Conservation (phyloP, 768 basidiomycete species). For the Chiua virens region DNA sequence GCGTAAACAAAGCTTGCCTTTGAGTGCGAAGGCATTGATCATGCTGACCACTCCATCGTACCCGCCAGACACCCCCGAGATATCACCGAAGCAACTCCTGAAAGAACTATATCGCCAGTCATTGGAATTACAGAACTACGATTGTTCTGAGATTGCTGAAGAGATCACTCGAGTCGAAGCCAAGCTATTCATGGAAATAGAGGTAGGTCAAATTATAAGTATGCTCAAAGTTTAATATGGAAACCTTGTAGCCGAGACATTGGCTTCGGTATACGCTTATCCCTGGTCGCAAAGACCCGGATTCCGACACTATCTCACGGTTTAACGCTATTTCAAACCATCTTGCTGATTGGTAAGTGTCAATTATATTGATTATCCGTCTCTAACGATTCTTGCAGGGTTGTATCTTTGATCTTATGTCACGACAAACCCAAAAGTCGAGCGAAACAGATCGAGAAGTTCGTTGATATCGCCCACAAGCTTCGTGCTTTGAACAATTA, state of each 20-base stretch:
- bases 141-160: conserved; percentile 72
- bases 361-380: background rate
- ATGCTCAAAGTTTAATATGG: background rate
- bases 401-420: conserved; percentile 85
- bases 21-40: conserved; percentile 46
- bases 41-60: conserved; percentile 32
- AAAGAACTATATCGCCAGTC: conserved; percentile 63
- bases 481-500: conserved; percentile 89
- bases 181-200: conserved; percentile 68
- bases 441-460: conserved; percentile 83
- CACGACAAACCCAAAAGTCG: conserved; percentile 77
- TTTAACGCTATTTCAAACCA: conserved; percentile 82
- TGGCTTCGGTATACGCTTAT: conserved; percentile 81
- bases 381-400: conserved; percentile 51
- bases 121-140: conserved; percentile 52
- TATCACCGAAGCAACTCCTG: conserved; percentile 55
- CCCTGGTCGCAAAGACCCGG: conserved; percentile 62
- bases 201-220: conserved; percentile 47
- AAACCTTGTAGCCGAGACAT: conserved; percentile 67
- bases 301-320: conserved; percentile 66
- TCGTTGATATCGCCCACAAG: conserved; percentile 79
- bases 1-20: conserved; percentile 68
- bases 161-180: conserved; percentile 81
- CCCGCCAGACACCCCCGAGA: conserved; percentile 36
- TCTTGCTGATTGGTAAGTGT: conserved; percentile 73